Percentiles rank a stretch among this genome's conserved stretches.
Conservation (phyloP, 805 yeast species). For the Wickerhamiella slavikovae region DNA sequence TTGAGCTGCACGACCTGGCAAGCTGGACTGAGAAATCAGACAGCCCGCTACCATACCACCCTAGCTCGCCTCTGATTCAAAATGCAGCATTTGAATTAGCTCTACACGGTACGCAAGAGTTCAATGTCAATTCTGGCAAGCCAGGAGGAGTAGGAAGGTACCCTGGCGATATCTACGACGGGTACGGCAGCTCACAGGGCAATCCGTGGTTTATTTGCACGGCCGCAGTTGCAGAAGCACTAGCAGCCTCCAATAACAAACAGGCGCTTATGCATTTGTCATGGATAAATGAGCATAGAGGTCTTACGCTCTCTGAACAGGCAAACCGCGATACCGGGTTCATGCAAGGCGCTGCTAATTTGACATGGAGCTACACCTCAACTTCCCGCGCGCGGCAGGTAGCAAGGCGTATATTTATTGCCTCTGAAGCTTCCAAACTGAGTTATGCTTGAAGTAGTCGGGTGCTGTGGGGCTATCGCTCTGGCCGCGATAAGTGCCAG, state of each 20-base stretch:
- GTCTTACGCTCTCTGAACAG: constrained; percentile 73
- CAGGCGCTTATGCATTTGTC: constrained; percentile 11
- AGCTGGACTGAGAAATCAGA: constrained; percentile 6
- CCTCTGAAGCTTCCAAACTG: constrained; percentile 21
- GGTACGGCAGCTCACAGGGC: constrained; percentile 49
- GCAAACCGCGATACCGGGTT: constrained; percentile 63
- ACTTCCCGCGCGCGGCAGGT: constrained; percentile 59
- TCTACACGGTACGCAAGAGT: constrained; percentile 48
- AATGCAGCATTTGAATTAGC: constrained; percentile 20
- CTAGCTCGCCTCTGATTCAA: constrained; percentile 5
- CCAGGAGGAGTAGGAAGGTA: constrained; percentile 46
- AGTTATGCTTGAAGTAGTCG: constrained; percentile 54
- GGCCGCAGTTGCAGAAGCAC: constrained; percentile 17
- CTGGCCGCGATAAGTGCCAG: constrained; percentile 58
- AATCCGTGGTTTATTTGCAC: constrained; percentile 76
- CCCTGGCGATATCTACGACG: constrained; percentile 82
- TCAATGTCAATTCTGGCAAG: constrained; percentile 40
- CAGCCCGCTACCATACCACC: too few species aligned
- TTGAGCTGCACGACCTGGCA: constrained; percentile 5
- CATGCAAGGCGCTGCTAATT: constrained; percentile 69
- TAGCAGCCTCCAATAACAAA: constrained; percentile 1
- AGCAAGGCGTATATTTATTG: too few species aligned
- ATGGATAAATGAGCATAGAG: constrained; percentile 31
- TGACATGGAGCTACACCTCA: constrained; percentile 84
- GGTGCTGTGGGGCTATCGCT: constrained; percentile 47